Base-by-base conservation (phyloP, 2,329 filamentous ascomycete genomes). In the Neofusicoccum umdonicola region DNA sequence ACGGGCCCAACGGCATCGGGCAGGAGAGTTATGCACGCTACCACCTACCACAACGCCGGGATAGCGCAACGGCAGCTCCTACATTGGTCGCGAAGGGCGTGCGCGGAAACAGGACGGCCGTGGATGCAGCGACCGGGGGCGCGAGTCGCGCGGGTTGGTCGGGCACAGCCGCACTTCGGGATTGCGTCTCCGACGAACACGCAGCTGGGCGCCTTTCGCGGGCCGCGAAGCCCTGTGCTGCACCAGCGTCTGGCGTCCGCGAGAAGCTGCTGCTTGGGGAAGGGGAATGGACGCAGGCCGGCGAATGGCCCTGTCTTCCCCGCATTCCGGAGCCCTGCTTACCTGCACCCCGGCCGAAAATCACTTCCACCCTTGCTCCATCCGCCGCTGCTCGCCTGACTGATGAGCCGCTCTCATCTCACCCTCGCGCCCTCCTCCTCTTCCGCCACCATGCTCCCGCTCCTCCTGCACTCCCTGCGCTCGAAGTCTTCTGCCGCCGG, bases 381-480 rank as follows among this genome's bases (percentile, higher is more conserved):
- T 37, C 19, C 57, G 45, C 45, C 57, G 45, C 57, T 45, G 42
- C 56, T 60, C 56, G 56, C 56, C 56, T 60, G 56, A 60, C 56
- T 60, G 56, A 34, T 17, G 56, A 60, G 56, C 41, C 56, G 56
- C 56, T 60, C 56, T 15, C 56, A 45, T 60, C 42, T 60, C 56
- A 47, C 56, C 27, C 42, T 34, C 42, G 50, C 44, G 62, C 47
- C 52, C 66, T 65, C 66, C 52, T 67, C 64, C 67, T 64, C 39
- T 41, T 27, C 57, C 37, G 47, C 57, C 57, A 41, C 52, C 45
- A 42, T 62, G 27, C 62, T 45, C 34, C 31, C 13, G 15, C 62
- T 45, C 19, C 62, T 37, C 15, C 62, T 66, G 44, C 64, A 60
- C 58, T 56, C 47, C 34, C 13, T 42, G 4, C 60, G 45, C 60